phyloP scores from a whole-genome alignment of 2,329 filamentous ascomycete species.

The Aschersonia sp. region DNA sequence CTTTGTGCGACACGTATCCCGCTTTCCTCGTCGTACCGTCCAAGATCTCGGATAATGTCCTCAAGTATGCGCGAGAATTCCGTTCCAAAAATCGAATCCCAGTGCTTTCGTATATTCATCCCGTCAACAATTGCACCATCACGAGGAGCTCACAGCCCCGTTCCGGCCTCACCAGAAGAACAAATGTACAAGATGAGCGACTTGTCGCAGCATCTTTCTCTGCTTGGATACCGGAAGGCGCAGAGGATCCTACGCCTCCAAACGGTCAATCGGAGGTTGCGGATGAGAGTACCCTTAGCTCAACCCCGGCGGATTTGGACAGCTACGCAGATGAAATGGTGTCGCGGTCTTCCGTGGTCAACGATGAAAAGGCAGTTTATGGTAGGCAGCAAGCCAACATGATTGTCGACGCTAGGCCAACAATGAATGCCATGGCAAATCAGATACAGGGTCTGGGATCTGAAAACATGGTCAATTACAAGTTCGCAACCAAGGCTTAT shows the following conservation, averaged over 20 bases:
- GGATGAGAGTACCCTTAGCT: slow-evolving; percentile 19
- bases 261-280: slow-evolving; percentile 36
- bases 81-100: slow-evolving; percentile 83
- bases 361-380: slow-evolving; percentile 55
- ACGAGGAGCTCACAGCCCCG: slow-evolving; percentile 87
- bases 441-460: slow-evolving; percentile 86
- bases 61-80: slow-evolving; percentile 85
- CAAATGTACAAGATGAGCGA: slow-evolving; percentile 91
- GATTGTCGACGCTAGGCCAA: slow-evolving; percentile 90
- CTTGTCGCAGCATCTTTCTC: slow-evolving; percentile 83
- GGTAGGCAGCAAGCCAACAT: slow-evolving; percentile 87
- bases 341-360: slow-evolving; percentile 15
- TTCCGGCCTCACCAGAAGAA: slow-evolving; percentile 71
- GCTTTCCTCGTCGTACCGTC: slow-evolving; percentile 71
- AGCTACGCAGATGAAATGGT: slow-evolving; percentile 56
- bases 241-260: slow-evolving; percentile 18
- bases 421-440: slow-evolving; percentile 88
- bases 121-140: slow-evolving; percentile 91
- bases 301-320: slow-evolving; percentile 47
- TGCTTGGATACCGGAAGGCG: slow-evolving; percentile 17
- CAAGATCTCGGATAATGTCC: slow-evolving; percentile 86
- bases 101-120: slow-evolving; percentile 84
- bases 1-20: slow-evolving; percentile 87
- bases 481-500: slow-evolving; percentile 79
- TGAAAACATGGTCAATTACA: slow-evolving; percentile 97